Evolutionary conservation across 768 basidiomycete genomes (phyloP).

Genomic region (Scleroderma citrinum): DNA sequence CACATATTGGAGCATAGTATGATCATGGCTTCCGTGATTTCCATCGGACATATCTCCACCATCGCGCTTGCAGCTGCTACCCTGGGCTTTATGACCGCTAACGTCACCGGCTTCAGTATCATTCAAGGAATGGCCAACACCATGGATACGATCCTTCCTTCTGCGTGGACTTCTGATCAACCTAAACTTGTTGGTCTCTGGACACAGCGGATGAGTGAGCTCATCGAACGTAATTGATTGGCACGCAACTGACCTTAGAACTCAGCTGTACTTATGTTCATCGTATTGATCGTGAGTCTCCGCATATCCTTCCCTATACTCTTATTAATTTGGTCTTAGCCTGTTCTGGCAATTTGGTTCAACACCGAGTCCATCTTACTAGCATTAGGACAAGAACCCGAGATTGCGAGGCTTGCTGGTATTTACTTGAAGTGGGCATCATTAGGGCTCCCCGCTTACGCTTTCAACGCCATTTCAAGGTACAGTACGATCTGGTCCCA

Average conservation of each 20-base stretch:
- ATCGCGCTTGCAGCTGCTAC: constrained; percentile 81
- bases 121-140: constrained; percentile 80
- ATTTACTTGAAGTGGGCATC: constrained; percentile 69
- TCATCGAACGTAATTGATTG: not conserved
- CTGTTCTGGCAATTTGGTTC: constrained; percentile 69
- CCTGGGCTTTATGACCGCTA: constrained; percentile 70
- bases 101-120: constrained; percentile 52
- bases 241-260: not conserved
- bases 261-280: constrained; percentile 53
- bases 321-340: constrained; percentile 19
- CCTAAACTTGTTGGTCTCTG: constrained; percentile 86
- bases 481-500: constrained; percentile 10
- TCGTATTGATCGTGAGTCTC: constrained; percentile 50
- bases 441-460: constrained; percentile 71
- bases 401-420: constrained; percentile 71
- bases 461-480: constrained; percentile 46
- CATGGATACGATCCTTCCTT: constrained; percentile 89
- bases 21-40: constrained; percentile 79
- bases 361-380: constrained; percentile 77
- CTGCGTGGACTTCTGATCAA: constrained; percentile 87
- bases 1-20: constrained; percentile 85
- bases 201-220: constrained; percentile 82
- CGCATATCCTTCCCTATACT: not conserved
- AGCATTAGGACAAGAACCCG: constrained; percentile 67
- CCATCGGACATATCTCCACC: constrained; percentile 88